Conservation (phyloP, 2,329 filamentous ascomycete species). For the Cladosporium colombiae region DNA sequence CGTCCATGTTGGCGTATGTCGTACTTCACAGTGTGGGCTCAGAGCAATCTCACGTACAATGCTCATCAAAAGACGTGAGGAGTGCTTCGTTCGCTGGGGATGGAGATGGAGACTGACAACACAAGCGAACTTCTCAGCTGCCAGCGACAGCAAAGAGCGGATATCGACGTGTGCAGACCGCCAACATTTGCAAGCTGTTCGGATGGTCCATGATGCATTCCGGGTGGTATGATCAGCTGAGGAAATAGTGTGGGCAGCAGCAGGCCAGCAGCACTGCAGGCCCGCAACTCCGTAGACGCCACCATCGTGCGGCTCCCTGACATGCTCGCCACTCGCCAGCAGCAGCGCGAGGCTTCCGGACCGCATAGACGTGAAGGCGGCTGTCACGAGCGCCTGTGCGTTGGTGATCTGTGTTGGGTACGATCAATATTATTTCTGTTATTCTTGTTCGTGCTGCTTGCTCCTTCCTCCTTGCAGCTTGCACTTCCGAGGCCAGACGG, state of each 20-base stretch:
- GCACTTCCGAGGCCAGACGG: neutral
- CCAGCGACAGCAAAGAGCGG: neutral
- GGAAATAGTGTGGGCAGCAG: neutral
- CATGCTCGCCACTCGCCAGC: neutral
- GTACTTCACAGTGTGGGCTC: neutral
- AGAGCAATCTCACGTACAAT: neutral
- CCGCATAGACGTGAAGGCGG: neutral
- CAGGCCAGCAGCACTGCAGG: neutral
- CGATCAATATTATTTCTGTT: neutral
- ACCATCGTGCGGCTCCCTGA: slow-evolving; percentile 6
- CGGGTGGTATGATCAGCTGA: neutral
- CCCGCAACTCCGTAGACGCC: slow-evolving; percentile 6
- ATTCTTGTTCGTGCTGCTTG: neutral
- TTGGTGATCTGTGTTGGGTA: neutral
- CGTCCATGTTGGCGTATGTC: neutral
- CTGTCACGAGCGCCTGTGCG: slow-evolving; percentile 2
- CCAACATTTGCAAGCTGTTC: neutral
- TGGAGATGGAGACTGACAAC: neutral
- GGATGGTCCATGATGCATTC: neutral
- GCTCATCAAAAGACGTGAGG: neutral
- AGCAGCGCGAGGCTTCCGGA: neutral
- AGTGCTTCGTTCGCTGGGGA: neutral
- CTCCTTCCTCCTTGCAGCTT: neutral
- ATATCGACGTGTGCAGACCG: neutral
- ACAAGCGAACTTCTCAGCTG: neutral